These are phyloP conservation scores for Isabelozyma gotoi DNA, from an alignment of 805 yeast genomes.

Conservation along the genomic window DNA sequence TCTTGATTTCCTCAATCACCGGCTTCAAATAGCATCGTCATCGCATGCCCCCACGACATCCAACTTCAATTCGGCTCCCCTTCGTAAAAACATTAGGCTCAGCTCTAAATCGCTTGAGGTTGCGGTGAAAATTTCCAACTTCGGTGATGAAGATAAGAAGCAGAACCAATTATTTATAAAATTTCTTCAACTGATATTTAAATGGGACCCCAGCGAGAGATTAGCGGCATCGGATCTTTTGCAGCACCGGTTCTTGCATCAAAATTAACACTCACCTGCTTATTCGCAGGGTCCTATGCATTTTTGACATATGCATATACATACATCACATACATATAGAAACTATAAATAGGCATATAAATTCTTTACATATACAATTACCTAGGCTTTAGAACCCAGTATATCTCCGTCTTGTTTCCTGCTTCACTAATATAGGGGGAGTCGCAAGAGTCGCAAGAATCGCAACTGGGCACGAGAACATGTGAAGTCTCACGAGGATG, in stretches of 20 bases:
- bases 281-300: too few species aligned
- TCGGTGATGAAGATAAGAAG: slow-evolving; percentile 10
- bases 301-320: too few species aligned
- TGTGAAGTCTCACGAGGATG: not conserved
- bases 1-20: slow-evolving; percentile 29
- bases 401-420: too few species aligned
- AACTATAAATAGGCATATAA: too few species aligned
- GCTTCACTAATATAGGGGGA: too few species aligned
- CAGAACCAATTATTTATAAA: slow-evolving; percentile 17
- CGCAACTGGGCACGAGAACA: not conserved
- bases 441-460: too few species aligned
- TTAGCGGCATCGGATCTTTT: slow-evolving; percentile 20
- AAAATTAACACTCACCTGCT: not conserved
- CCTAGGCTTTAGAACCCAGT: too few species aligned
- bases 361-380: too few species aligned
- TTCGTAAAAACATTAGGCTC: slow-evolving; percentile 23
- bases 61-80: slow-evolving; percentile 1
- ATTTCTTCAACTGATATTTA: slow-evolving; percentile 30
- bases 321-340: too few species aligned
- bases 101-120: slow-evolving; percentile 32
- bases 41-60: slow-evolving; percentile 6
- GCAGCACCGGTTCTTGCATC: not conserved
- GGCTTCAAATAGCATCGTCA: slow-evolving; percentile 9
- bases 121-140: slow-evolving; percentile 16
- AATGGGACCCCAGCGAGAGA: slow-evolving; percentile 39